Evolutionary conservation across 108 stramenopile species (phyloP), one percentile per base, ranked within the genome.

Genomic region (Conticribra weissflogii): DNA sequence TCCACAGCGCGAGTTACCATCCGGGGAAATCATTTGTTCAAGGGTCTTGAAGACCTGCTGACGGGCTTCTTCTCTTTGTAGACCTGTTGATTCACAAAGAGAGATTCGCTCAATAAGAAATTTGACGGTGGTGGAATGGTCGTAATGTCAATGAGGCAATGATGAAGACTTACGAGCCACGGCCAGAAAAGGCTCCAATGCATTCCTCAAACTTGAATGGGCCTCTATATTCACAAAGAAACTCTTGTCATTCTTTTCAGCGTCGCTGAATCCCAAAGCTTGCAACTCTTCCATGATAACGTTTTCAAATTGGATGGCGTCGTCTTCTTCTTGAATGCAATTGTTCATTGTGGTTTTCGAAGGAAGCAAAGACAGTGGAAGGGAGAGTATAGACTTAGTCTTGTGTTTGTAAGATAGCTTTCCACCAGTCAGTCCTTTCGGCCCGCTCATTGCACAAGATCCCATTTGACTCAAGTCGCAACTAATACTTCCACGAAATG

Each of bases 171-270:
- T 54, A 79, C 78, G 70, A 36, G 78, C 78, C 36, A 47, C 52
- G 19, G 70, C 54, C 29, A 79, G 54, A 62, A 79, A 79, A 17
- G 78, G 78, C 58, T 79, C 78, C 64, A 79, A 72, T n/a, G 71
- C 65, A 55, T 53, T 68, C 53, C 78, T 67, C 49, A 79, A 58
- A 17, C 58, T 50, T 27, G 12, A 46, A 34, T 49, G 54, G 3
- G 59, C 32, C 23, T 57, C 51, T 28, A 79, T 72, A 54, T 79
- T 66, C 17, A 79, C 63, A 46, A 3, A n/a, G 19, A 29, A 53
- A 33, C 50, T 78, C 23, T 49, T 30, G 29, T 59, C 64, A 28
- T 44, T 31, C 23, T 48, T 36, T 31, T 74, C 56, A 4, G 50
- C 64, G 24, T 47, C 12, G 18, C 19, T 51, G 12, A 74, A 23